A percentile compares a stretch with the other conserved stretches of the same genome.
Evolutionary conservation across 2,329 filamentous ascomycete species (phyloP).

Genomic region (Lachnum nothofagi): DNA sequence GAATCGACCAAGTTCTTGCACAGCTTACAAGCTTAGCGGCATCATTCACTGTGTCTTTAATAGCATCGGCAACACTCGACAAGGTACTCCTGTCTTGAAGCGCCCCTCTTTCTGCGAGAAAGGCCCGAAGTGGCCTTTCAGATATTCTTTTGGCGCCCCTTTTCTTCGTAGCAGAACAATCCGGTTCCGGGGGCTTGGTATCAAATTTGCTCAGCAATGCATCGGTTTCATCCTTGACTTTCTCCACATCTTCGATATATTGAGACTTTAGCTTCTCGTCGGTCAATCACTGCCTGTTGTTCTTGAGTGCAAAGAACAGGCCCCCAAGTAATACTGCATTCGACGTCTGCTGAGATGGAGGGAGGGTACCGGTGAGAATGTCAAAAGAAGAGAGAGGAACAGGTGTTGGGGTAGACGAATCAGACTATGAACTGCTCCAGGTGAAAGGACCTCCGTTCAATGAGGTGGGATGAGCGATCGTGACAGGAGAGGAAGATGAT

Average conservation of each 20-base stretch:
- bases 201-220: neutral
- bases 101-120: neutral
- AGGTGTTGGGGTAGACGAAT: neutral
- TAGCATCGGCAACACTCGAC: neutral
- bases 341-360: neutral
- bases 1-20: slow-evolving; percentile 9
- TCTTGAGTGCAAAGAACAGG: slow-evolving; percentile 1
- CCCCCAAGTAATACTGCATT: neutral
- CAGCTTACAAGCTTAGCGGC: slow-evolving; percentile 10
- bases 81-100: slow-evolving; percentile 6
- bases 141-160: slow-evolving; percentile 1
- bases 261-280: slow-evolving; percentile 2
- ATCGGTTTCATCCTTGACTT: slow-evolving; percentile 1
- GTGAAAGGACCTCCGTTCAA: neutral
- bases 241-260: slow-evolving; percentile 4
- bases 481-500: neutral
- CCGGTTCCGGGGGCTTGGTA: neutral
- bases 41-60: slow-evolving; percentile 4
- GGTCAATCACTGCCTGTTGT: slow-evolving; percentile 4
- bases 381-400: too few species aligned
- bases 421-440: slow-evolving; percentile 4
- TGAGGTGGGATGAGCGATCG: neutral
- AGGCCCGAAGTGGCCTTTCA: slow-evolving; percentile 6
- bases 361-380: slow-evolving; percentile 1
- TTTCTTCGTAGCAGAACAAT: slow-evolving; percentile 3